Evolutionary conservation across 2,329 filamentous ascomycete species (phyloP), one percentile per base, ranked within the genome.

Genomic region (Dactylellina sp.): DNA sequence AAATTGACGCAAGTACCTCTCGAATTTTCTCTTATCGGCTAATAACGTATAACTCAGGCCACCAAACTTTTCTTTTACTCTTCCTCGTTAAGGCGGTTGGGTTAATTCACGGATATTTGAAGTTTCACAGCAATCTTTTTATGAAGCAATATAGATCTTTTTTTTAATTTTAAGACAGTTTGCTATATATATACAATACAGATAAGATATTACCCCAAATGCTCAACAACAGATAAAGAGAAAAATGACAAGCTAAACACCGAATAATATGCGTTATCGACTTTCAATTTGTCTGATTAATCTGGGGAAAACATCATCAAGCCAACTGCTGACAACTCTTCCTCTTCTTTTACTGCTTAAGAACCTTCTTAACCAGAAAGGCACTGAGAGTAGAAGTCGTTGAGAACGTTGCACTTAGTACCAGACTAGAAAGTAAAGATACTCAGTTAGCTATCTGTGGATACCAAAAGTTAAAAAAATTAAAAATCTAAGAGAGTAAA

Each of bases 361-460:
- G 11, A 3, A 40, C 6, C 14, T 40, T 16, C 9, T 44, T 57
- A 65, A 37, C 49, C 39, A 7, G 14, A 46, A 12, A 64, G 28
- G 46, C 68, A 72, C 25, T 72, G 68, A 6, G 53, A 60, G 40
- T 72, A 72, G 44, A 60, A 72, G 2, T n/a, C 16, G 47, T 72
- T 72, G n/a, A 72, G 68, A 35, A 60, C 60, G 40, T 35, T 35
- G 55, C 68, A 72, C 18, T 40, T 72, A 5, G 66, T 47, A 44
- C 68, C 68, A 39, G 60, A 60, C 68, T 72, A 60, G 25, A 40
- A 12, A 3, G 37, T 60, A 9, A 12, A 53, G 44, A 7, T 16
- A 14, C 2, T 22, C 1, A 5, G 28, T 46, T 35, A 20, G 22
- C 60, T 46, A 37, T 32, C 14, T 37, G n/a, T 37, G n/a, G n/a